Conservation (phyloP, 768 basidiomycete species). For the Kwoniella dendrophila region DNA sequence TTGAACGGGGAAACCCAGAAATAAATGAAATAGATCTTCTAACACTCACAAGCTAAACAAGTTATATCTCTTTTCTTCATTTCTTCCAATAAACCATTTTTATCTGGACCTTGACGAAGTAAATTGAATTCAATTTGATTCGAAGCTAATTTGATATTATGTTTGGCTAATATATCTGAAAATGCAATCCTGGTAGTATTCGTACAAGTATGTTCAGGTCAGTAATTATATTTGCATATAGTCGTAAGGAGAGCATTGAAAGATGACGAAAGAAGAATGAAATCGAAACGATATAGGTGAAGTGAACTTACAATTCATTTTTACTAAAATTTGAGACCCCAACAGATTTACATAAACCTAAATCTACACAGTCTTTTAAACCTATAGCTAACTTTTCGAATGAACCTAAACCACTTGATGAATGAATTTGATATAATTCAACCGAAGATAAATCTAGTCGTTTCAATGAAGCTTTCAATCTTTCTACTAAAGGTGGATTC, state of each 20-base stretch:
- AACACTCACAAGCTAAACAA: conserved; percentile 50
- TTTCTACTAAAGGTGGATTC: conserved; percentile 46
- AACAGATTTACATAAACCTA: conserved; percentile 49
- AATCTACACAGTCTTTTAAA: conserved; percentile 49
- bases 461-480: conserved; percentile 44
- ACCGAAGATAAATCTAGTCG: conserved; percentile 31
- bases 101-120: conserved; percentile 46
- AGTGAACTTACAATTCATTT: conserved; percentile 45
- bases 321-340: conserved; percentile 53
- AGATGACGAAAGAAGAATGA: neutral
- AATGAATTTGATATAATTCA: conserved; percentile 40
- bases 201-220: too few species aligned
- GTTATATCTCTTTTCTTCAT: conserved; percentile 52
- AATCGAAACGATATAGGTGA: neutral
- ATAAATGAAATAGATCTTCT: neutral
- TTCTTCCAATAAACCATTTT: conserved; percentile 49
- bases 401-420: conserved; percentile 39
- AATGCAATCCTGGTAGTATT: conserved; percentile 42
- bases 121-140: conserved; percentile 56
- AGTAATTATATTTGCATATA: neutral
- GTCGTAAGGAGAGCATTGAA: neutral
- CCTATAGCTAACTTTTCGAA: conserved; percentile 42
- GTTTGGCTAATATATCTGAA: conserved; percentile 36
- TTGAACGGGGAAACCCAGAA: neutral
- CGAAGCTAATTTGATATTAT: conserved; percentile 50